Base-by-base conservation (phyloP, 805 yeast species). In the Kodamaea neixiangensis region DNA sequence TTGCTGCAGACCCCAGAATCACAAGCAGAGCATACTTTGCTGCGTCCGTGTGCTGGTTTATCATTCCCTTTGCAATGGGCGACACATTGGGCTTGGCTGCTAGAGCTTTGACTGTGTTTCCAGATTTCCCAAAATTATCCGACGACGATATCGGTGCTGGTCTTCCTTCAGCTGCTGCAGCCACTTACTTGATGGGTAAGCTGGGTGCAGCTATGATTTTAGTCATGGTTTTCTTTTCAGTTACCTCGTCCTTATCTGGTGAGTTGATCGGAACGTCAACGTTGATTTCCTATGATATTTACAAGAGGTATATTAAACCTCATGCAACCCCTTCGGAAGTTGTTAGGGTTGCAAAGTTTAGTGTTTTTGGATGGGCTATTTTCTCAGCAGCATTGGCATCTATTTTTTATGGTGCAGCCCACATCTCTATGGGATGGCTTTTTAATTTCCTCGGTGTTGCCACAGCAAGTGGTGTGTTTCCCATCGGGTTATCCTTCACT, bases 241-340 rank as follows among this genome's bases (percentile, higher is more conserved):
- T 72, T 2, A 71, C 76, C 5, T 69, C 77, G 2, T 69, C 78
- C 2, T 64, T 71, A 44, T 67, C 75, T 22, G 76, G 75, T 45
- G 78, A 73, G 51, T 54, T 73, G 45, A 72, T 73, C 56, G 76
- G 77, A 5, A 60, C 73, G 3, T 68, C 76, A 0, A 68, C 78
- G 2, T 63, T 73, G 21, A 31, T 60, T 1, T 60, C 66, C 2
- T 63, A 62, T 37, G 67, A 63, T 45, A 52, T 64, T 31, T 65
- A 61, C 51, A 63, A 64, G 54, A 61, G 59, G 20, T 65, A 63
- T 49, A 46, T 62, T 22, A 60, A 57, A 21, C 61, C 61, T 11
- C 43, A 54, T 33, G 65, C 66, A 13, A 44, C 63, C 5, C 64
- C 66, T 13, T 52, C 56, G 13, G 58, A 65, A 51, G 63, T 65